Base-by-base conservation (phyloP, 805 yeast genomes). In the Kodamaea laetipori region DNA sequence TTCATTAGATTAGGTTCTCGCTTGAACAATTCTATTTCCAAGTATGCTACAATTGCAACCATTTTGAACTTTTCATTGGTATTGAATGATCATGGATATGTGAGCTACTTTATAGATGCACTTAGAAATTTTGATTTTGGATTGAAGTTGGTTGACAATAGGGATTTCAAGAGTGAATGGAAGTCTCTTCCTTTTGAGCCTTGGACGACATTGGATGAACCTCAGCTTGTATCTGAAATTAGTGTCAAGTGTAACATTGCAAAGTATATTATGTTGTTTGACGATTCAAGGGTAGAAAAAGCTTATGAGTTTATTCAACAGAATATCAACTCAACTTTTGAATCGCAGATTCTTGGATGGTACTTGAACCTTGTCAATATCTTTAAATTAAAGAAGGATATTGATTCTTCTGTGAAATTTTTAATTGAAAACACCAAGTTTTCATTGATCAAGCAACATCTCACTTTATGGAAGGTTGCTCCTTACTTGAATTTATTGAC, bases 1-100 rank as follows among this genome's bases (percentile, higher is more conserved):
- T 79, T 89, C 60, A 54, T 84, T 13, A 80, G 80, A 15, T 81
- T 90, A 50, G 78, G 78, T 11, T 55, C 60, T 9, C 69, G 81
- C 39, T 51, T 88, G 35, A 53, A 62, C 2, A 60, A 69, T 39
- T 86, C 95, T 1, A 48, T 74, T 24, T 65, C 76, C 6, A 68
- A 69, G 47, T 69, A 70, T 55, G 53, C 70, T 15, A 55, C 66
- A 10, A 46, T 65, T 33, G 44, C 69, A 21, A 67, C 63, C 37
- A 52, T 67, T 25, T 46, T 71, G 26, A 67, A 66, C 50, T 52
- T 55, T 32, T 51, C 60, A 7, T 61, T 74, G 44, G 50, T 71
- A 19, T 49, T 55, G 8, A 63, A 63, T 17, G 65, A 65, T 15
- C 64, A 59, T 36, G 56, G 57, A 4, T 67, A 65, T 43, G 47